phyloP scores from a whole-genome alignment of 345 rosid species.

The Populus davidiana region DNA sequence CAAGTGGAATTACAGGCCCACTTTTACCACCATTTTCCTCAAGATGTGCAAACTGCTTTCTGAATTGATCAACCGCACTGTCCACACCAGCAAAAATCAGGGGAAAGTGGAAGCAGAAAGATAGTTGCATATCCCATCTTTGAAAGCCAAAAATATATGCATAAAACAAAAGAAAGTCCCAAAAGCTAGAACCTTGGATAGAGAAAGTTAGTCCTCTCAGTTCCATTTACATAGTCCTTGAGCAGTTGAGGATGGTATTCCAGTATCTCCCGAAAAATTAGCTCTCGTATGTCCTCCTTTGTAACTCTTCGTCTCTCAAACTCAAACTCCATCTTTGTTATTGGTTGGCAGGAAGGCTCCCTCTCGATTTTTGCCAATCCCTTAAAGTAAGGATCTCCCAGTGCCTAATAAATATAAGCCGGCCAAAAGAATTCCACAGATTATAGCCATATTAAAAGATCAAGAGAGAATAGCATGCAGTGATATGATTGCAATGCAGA shows the following conservation, averaged over 20 bases:
- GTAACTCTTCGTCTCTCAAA: conserved; percentile 91
- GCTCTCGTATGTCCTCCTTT: conserved; percentile 83
- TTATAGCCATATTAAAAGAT: not conserved
- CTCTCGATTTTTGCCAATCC: conserved; percentile 87
- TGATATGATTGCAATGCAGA: not conserved
- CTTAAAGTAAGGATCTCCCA: conserved; percentile 86
- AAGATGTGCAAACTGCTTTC: conserved; percentile 86
- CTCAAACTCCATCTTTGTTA: conserved; percentile 94
- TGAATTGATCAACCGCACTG: conserved; percentile 93
- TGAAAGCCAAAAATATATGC: not conserved
- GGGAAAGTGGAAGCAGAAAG: conserved; percentile 9
- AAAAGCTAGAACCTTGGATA: conserved; percentile 69
- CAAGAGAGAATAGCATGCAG: not conserved
- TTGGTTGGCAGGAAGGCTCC: conserved; percentile 93
- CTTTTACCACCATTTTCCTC: conserved; percentile 81
- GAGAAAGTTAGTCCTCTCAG: conserved; percentile 84
- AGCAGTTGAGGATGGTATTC: conserved; percentile 96
- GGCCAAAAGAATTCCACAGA: not conserved
- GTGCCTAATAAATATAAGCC: conserved; percentile 49
- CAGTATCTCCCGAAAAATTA: conserved; percentile 77
- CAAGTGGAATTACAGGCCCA: conserved; percentile 61
- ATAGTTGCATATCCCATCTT: not conserved
- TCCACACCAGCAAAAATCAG: conserved; percentile 14
- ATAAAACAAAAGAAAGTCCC: not conserved
- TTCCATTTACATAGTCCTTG: conserved; percentile 76